Evolutionary conservation across 441 rosid species (phyloP).

Genomic region (Syzygium malaccense): DNA sequence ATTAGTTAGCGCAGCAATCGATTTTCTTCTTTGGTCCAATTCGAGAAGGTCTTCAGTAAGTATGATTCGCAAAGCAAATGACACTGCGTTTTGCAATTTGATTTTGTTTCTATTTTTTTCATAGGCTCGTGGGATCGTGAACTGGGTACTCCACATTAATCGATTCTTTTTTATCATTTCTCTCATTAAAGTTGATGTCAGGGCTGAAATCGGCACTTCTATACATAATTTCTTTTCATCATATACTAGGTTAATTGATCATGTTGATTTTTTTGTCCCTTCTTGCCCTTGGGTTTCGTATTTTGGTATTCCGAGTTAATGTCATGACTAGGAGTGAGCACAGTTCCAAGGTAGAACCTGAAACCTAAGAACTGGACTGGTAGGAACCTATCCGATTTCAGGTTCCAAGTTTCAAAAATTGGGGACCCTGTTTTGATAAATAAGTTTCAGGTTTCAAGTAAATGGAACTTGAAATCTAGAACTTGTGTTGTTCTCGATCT

Average conservation of each 20-base stretch:
- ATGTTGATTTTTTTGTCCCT: neutral
- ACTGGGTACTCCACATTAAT: neutral
- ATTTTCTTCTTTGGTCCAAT: neutral
- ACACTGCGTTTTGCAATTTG: too few species aligned
- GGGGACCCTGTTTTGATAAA: too few species aligned
- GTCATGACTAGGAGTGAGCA: neutral
- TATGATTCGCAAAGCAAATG: too few species aligned
- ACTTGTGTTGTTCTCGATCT: too few species aligned
- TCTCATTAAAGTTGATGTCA: neutral
- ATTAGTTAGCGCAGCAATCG: neutral
- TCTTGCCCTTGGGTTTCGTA: neutral
- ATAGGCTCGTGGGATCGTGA: neutral
- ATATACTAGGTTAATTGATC: neutral
- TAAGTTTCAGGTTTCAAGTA: too few species aligned
- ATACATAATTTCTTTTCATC: neutral
- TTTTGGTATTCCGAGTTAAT: neutral
- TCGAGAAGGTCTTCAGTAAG: neutral
- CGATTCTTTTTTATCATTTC: neutral
- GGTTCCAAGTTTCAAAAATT: too few species aligned
- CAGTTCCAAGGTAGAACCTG: too few species aligned
- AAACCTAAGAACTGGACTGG: too few species aligned
- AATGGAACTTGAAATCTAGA: too few species aligned
- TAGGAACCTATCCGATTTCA: too few species aligned
- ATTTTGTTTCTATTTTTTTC: too few species aligned
- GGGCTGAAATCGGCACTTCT: neutral